Conservation (phyloP, 768 basidiomycete genomes). For the Agrocybe pediades region DNA sequence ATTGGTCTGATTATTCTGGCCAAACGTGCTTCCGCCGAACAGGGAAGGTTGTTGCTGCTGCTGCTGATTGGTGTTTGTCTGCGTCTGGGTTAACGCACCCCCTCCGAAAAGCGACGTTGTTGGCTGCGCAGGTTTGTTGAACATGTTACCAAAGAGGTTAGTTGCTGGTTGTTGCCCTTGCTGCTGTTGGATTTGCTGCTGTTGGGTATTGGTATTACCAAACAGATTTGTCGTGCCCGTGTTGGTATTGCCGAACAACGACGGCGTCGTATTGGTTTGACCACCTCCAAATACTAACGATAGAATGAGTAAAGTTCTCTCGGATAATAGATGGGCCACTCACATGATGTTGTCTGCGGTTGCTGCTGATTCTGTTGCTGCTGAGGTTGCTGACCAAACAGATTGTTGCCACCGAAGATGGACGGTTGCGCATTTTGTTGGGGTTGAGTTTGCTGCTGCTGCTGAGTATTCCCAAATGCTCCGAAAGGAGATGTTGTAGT, state of each 20-base stretch:
- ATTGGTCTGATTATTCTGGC: constrained; percentile 43
- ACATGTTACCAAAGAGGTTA: constrained; percentile 39
- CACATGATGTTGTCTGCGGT: constrained; percentile 16
- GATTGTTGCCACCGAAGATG: constrained; percentile 16
- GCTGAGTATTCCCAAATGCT: constrained; percentile 17
- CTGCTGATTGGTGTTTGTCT: constrained; percentile 30
- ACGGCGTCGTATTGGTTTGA: constrained; percentile 17
- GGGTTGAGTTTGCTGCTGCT: constrained; percentile 18
- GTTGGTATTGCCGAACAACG: constrained; percentile 19
- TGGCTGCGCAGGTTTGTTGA: constrained; percentile 45
- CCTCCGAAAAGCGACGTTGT: constrained; percentile 40
- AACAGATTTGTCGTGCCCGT: constrained; percentile 17
- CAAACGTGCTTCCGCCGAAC: constrained; percentile 57
- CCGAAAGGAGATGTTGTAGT: constrained; percentile 14
- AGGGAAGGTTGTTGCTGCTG: constrained; percentile 33
- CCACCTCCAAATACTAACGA: constrained; percentile 19
- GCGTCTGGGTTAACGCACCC: constrained; percentile 33
- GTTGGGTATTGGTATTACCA: constrained; percentile 27
- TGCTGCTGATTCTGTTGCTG: constrained; percentile 24
- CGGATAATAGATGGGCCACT: background rate
- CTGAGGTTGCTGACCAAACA: constrained; percentile 22
- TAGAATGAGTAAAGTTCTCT: background rate
- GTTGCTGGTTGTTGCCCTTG: constrained; percentile 33
- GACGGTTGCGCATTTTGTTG: constrained; percentile 27
- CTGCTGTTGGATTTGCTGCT: constrained; percentile 29